Evolutionary conservation across 2,329 filamentous ascomycete genomes (phyloP).

Genomic region (Paraphaeosphaeria minitans): DNA sequence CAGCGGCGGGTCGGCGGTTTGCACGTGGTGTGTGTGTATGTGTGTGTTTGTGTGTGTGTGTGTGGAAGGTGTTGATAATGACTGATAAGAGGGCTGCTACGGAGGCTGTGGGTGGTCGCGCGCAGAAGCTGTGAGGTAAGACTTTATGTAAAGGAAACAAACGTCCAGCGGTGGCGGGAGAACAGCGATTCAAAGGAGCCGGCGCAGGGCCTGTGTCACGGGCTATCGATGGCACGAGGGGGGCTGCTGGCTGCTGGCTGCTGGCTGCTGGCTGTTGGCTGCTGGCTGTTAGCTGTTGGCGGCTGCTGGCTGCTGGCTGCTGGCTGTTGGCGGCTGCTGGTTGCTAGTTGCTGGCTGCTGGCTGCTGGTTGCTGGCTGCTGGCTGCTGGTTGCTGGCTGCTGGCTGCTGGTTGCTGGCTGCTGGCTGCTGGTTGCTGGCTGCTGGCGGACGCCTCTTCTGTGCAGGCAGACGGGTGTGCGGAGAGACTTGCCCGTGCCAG

Average conservation of each 20-base stretch:
- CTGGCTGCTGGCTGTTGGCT: background rate
- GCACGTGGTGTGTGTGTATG: too few relatives aligned
- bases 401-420: background rate
- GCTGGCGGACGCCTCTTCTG: background rate
- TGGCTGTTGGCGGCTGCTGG: too few relatives aligned
- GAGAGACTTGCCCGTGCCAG: constrained; percentile 18
- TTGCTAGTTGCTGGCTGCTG: too few relatives aligned
- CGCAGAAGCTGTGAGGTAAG: constrained; percentile 54
- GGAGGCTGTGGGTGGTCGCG: constrained; percentile 44
- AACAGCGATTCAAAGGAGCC: constrained; percentile 37
- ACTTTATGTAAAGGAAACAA: constrained; percentile 55
- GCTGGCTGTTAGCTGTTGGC: background rate
- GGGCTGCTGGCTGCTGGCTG: background rate
- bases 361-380: background rate
- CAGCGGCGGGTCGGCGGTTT: constrained; percentile 39
- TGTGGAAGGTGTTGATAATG: constrained; percentile 49
- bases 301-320: background rate
- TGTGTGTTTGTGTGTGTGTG: too few relatives aligned
- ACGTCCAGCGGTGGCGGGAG: constrained; percentile 40
- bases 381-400: background rate
- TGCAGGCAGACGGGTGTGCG: constrained; percentile 21
- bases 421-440: background rate
- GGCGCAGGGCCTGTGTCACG: constrained; percentile 22
- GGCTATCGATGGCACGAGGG: constrained; percentile 3
- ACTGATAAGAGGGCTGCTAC: constrained; percentile 47